A percentile compares a stretch with the other conserved stretches of the same genome.
phyloP scores from a whole-genome alignment of 768 basidiomycete genomes.

The Suillus alpinus region DNA sequence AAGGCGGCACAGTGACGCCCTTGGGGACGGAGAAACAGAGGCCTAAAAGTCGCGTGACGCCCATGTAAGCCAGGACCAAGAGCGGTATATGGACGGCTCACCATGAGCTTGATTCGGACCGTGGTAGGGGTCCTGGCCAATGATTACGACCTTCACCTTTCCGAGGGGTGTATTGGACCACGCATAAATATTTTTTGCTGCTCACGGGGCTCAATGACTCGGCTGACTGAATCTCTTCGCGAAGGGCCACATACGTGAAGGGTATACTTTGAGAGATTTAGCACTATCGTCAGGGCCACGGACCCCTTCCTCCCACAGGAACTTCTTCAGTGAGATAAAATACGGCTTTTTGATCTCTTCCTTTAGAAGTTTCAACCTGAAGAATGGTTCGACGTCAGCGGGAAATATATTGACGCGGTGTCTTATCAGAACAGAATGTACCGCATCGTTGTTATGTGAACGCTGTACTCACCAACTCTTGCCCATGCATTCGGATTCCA shows the following conservation, averaged over 20 bases:
- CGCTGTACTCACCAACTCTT: slow-evolving; percentile 54
- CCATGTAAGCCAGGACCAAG: slow-evolving; percentile 9
- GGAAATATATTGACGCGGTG: background rate
- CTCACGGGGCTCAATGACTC: slow-evolving; percentile 14
- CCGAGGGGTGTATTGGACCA: slow-evolving; percentile 90
- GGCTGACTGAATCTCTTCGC: slow-evolving; percentile 24
- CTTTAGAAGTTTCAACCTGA: slow-evolving; percentile 71
- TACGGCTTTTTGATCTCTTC: slow-evolving; percentile 77
- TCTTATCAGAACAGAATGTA: slow-evolving; percentile 1
- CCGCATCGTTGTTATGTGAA: background rate
- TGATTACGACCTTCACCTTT: slow-evolving; percentile 82
- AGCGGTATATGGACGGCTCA: slow-evolving; percentile 29
- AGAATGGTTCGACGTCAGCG: slow-evolving; percentile 9
- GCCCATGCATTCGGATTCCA: slow-evolving; percentile 74
- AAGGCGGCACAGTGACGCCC: slow-evolving; percentile 75
- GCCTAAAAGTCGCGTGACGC: slow-evolving; percentile 41
- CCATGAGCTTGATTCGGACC: slow-evolving; percentile 81
- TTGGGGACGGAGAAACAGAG: slow-evolving; percentile 87
- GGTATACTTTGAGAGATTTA: slow-evolving; percentile 63
- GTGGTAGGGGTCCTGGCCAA: slow-evolving; percentile 91
- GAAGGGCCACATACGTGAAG: slow-evolving; percentile 50
- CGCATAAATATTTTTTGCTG: slow-evolving; percentile 83
- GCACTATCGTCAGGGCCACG: slow-evolving; percentile 46
- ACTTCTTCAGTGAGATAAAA: slow-evolving; percentile 69
- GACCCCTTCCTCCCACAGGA: slow-evolving; percentile 65